phyloP scores from a whole-genome alignment of 2,329 filamentous ascomycete species.

The Thyridium curvatum region DNA sequence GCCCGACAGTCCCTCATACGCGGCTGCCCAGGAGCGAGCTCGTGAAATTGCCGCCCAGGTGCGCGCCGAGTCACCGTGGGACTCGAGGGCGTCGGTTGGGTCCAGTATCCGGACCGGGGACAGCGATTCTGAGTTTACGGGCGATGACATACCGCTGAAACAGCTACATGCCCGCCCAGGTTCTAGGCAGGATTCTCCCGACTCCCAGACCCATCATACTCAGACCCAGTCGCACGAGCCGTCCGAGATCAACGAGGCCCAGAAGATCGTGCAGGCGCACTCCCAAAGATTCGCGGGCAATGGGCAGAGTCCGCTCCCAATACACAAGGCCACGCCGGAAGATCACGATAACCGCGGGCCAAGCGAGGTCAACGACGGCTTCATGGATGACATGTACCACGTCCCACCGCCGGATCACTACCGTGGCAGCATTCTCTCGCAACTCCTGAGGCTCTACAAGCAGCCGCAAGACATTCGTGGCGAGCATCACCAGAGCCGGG shows the following conservation, averaged over 20 bases:
- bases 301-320: not conserved
- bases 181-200: too few species aligned
- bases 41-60: constrained; percentile 33
- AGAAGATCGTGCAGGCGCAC: too few species aligned
- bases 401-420: constrained; percentile 33
- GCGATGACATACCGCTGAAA: not conserved
- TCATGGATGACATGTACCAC: constrained; percentile 32
- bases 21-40: constrained; percentile 36
- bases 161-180: too few species aligned
- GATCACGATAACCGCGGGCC: constrained; percentile 13
- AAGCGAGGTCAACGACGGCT: constrained; percentile 29
- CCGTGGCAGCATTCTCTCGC: constrained; percentile 37
- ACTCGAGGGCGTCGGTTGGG: constrained; percentile 28
- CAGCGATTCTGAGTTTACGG: constrained; percentile 13
- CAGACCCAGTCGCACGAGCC: too few species aligned
- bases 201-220: too few species aligned
- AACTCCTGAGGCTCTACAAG: constrained; percentile 40
- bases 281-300: too few species aligned
- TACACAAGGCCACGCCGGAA: constrained; percentile 5
- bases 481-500: not conserved
- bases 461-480: constrained; percentile 3
- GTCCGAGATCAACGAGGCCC: too few species aligned
- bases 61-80: constrained; percentile 24
- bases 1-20: constrained; percentile 3
- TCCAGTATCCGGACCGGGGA: constrained; percentile 23